These are phyloP conservation scores for Phyllosticta citrichinensis DNA, from an alignment of 2,329 filamentous ascomycete genomes.

Conservation along the genomic window DNA sequence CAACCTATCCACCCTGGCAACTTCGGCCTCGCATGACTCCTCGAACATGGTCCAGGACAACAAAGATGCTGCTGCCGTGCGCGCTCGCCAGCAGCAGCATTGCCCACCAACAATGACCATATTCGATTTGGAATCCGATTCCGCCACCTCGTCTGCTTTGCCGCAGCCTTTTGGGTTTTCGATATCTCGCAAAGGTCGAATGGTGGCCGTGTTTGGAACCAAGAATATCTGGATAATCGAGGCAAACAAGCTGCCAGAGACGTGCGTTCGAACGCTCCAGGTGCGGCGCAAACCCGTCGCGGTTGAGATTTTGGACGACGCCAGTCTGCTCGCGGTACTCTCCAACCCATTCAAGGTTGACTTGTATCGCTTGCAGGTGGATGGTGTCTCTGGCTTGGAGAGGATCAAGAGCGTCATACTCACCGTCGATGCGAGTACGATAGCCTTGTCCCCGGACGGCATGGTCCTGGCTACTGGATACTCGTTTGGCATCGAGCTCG, in stretches of 20 bases:
- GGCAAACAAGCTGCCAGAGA: constrained; percentile 24
- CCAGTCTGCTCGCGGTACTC: constrained; percentile 64
- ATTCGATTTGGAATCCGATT: constrained; percentile 29
- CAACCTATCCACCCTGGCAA: constrained; percentile 5
- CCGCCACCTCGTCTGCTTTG: constrained; percentile 28
- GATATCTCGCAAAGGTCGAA: constrained; percentile 26
- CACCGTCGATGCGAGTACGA: constrained; percentile 66
- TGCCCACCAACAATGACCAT: constrained; percentile 24
- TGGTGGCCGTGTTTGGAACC: constrained; percentile 27
- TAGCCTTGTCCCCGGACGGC: constrained; percentile 72
- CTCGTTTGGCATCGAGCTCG: constrained; percentile 80
- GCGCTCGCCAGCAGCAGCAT: constrained; percentile 12
- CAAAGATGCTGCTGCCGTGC: neutral
- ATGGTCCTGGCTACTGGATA: constrained; percentile 77
- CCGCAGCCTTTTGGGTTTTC: constrained; percentile 29
- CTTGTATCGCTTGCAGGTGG: constrained; percentile 58
- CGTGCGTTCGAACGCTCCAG: constrained; percentile 27
- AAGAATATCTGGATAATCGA: constrained; percentile 30
- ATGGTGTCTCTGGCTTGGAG: constrained; percentile 44
- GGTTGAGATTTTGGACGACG: constrained; percentile 71
- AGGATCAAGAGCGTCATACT: constrained; percentile 64
- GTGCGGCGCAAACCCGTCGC: constrained; percentile 37
- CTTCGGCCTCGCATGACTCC: constrained; percentile 1
- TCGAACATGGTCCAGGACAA: constrained; percentile 6
- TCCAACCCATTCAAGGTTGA: constrained; percentile 78